Percentiles rank a stretch among this genome's conserved stretches.
Conservation (phyloP, 805 yeast species). For the Wickerhamiella galacta region DNA sequence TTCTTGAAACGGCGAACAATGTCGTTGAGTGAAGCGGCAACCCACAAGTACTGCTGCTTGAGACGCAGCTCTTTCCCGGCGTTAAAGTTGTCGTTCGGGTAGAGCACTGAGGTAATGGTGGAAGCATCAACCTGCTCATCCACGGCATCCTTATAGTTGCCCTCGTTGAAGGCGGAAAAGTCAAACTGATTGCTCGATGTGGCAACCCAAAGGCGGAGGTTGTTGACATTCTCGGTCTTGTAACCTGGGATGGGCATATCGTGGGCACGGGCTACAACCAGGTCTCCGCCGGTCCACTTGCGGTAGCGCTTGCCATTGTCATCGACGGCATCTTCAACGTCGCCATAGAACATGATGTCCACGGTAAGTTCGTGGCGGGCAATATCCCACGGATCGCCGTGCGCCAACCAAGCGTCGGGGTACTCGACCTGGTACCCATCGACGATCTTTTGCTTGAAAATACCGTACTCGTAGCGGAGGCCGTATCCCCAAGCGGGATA, state of each 20-base stretch:
- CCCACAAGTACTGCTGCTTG: conserved; percentile 96
- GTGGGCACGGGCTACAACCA: conserved; percentile 76
- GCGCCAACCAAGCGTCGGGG: conserved; percentile 87
- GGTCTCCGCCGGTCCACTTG: conserved; percentile 76
- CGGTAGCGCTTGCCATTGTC: conserved; percentile 41
- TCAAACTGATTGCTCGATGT: conserved; percentile 84
- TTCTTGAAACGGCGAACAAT: conserved; percentile 82
- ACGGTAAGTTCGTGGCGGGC: conserved; percentile 72
- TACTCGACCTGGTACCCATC: conserved; percentile 90
- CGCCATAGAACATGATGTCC: conserved; percentile 82
- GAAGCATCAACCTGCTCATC: conserved; percentile 76
- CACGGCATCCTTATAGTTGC: conserved; percentile 78
- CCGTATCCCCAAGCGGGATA: conserved; percentile 97
- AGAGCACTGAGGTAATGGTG: conserved; percentile 78
- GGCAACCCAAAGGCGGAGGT: conserved; percentile 79
- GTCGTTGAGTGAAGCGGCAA: conserved; percentile 82
- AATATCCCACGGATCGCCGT: conserved; percentile 87
- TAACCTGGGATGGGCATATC: conserved; percentile 91
- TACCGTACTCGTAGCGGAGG: conserved; percentile 82
- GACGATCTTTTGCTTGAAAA: conserved; percentile 73
- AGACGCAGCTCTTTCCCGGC: conserved; percentile 81
- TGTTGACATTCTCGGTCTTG: conserved; percentile 60
- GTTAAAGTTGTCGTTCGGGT: conserved; percentile 87
- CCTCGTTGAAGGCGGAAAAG: conserved; percentile 76
- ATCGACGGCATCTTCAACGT: conserved; percentile 30